These are phyloP conservation scores for Annulohypoxylon bovei DNA, from an alignment of 495 filamentous ascomycete species.

Conservation along the genomic window DNA sequence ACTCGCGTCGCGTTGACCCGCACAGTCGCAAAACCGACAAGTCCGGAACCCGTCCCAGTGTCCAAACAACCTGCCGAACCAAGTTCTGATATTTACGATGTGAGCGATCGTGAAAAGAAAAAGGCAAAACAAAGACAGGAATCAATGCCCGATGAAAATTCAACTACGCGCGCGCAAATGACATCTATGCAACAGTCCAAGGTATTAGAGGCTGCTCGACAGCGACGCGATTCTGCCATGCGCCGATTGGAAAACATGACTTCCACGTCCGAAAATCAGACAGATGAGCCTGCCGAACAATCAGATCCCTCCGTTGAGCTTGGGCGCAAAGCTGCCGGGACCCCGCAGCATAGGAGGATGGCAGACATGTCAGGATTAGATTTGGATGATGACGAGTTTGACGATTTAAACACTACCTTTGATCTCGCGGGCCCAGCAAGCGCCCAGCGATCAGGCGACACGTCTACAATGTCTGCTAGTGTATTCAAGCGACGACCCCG, in stretches of 20 bases:
- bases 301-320: conserved; percentile 40
- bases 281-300: conserved; percentile 5
- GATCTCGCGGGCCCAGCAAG: conserved; percentile 45
- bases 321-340: conserved; percentile 45
- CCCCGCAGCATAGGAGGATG: conserved; percentile 41
- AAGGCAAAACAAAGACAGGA: conserved; percentile 36
- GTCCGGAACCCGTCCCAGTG: conserved; percentile 25
- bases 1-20: conserved; percentile 52
- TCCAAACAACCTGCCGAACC: conserved; percentile 16
- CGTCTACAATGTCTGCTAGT: conserved; percentile 54
- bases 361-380: conserved; percentile 58
- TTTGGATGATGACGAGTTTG: conserved; percentile 58
- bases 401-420: conserved; percentile 56
- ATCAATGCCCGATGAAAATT: conserved; percentile 30
- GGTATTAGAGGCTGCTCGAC: conserved; percentile 44
- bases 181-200: conserved; percentile 44
- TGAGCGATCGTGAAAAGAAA: conserved; percentile 58
- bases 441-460: conserved; percentile 54
- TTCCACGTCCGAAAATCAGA: conserved; percentile 44
- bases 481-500: conserved; percentile 57
- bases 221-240: conserved; percentile 54
- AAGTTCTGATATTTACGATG: conserved; percentile 56
- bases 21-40: conserved; percentile 35
- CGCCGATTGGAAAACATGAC: conserved; percentile 52
- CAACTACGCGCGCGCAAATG: conserved; percentile 14